Percentiles rank a stretch among this genome's conserved stretches.
phyloP scores from a whole-genome alignment of 1,284 basidiomycete species.

The Agroathelia rolfsii region DNA sequence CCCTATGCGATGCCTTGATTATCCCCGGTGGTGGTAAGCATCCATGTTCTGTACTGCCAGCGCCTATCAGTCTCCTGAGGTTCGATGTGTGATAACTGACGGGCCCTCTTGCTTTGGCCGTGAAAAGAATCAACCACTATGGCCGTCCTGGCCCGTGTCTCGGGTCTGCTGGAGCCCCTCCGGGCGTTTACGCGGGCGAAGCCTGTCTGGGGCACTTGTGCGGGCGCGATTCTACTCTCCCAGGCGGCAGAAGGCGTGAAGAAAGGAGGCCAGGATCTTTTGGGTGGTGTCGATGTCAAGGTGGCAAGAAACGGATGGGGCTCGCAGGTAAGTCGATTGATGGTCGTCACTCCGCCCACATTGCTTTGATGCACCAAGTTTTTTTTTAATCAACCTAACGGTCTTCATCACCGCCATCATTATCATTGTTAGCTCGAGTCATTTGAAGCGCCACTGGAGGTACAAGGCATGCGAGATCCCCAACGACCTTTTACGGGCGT shows the following conservation, averaged over 20 bases:
- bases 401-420: too few species aligned
- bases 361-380: conserved; percentile 2
- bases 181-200: conserved; percentile 57
- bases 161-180: conserved; percentile 75
- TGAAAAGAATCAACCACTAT: conserved; percentile 85
- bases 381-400: too few species aligned
- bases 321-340: conserved; percentile 44
- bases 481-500: conserved; percentile 71
- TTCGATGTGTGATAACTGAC: conserved; percentile 1
- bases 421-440: conserved; percentile 88
- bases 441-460: conserved; percentile 72
- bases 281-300: conserved; percentile 75
- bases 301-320: conserved; percentile 90
- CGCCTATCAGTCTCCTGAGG: conserved; percentile 7
- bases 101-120: conserved; percentile 2
- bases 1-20: conserved; percentile 74
- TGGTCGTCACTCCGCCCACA: neutral
- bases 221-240: conserved; percentile 88
- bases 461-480: conserved; percentile 55
- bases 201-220: conserved; percentile 94
- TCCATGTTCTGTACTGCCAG: conserved; percentile 2
- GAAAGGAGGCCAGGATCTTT: conserved; percentile 80
- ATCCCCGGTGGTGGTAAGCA: conserved; percentile 79
- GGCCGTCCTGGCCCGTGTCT: conserved; percentile 71
- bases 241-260: conserved; percentile 69